These are phyloP conservation scores for Ramalina intermedia DNA, from an alignment of 495 filamentous ascomycete genomes.

Conservation along the genomic window DNA sequence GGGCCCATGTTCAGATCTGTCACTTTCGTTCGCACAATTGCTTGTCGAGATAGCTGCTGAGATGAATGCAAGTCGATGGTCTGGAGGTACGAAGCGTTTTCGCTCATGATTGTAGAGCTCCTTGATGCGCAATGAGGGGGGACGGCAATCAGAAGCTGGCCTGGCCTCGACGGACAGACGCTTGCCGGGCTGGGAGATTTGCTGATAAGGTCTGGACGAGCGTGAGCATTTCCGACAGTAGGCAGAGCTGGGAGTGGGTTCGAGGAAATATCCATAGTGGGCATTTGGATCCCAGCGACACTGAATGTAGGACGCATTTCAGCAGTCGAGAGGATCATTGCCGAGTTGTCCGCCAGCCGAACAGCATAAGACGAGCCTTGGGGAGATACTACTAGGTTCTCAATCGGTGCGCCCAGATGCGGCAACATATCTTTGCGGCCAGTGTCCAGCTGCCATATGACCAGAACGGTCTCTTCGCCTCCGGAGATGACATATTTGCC, in stretches of 20 bases:
- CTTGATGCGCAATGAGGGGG: slow-evolving; percentile 30
- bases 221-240: slow-evolving; percentile 1
- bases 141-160: slow-evolving; percentile 47
- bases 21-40: slow-evolving; percentile 71
- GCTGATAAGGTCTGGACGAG: background rate
- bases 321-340: slow-evolving; percentile 75
- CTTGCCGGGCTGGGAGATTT: slow-evolving; percentile 23
- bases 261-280: slow-evolving; percentile 15
- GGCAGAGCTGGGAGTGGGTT: slow-evolving; percentile 6
- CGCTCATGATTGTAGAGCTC: slow-evolving; percentile 21
- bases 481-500: slow-evolving; percentile 96
- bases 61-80: slow-evolving; percentile 66
- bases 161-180: slow-evolving; percentile 41
- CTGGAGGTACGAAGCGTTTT: slow-evolving; percentile 49
- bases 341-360: slow-evolving; percentile 77
- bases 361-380: slow-evolving; percentile 65
- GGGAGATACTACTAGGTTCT: slow-evolving; percentile 69
- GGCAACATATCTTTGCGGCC: slow-evolving; percentile 65
- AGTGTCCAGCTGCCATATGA: slow-evolving; percentile 92
- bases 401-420: slow-evolving; percentile 71
- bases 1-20: slow-evolving; percentile 64
- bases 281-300: slow-evolving; percentile 65
- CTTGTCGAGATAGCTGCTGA: slow-evolving; percentile 66
- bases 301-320: slow-evolving; percentile 70
- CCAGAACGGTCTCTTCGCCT: slow-evolving; percentile 75